These are phyloP conservation scores for Erodium trifolium DNA, from an alignment of 441 rosid genomes.

Conservation along the genomic window DNA sequence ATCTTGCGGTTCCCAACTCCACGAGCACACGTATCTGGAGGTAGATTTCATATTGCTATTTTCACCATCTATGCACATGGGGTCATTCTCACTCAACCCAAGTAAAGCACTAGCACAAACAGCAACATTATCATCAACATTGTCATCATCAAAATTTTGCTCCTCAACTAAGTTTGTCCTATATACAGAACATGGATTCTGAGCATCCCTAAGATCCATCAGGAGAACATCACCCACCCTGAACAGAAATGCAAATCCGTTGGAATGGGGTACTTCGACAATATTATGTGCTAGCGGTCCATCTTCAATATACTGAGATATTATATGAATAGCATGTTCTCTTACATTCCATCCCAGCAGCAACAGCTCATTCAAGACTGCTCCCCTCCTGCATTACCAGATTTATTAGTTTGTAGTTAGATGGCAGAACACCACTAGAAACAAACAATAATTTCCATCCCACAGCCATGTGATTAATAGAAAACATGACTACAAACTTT, in stretches of 20 bases:
- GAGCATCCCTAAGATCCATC: conserved; percentile 90
- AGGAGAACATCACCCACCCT: conserved; percentile 90
- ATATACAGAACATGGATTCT: conserved; percentile 56
- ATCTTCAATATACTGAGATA: conserved; percentile 55
- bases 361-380: conserved; percentile 54
- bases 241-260: conserved; percentile 82
- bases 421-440: conserved; percentile 17
- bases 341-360: conserved; percentile 61
- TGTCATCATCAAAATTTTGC: conserved; percentile 73
- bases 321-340: conserved; percentile 41
- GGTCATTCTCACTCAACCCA: conserved; percentile 90
- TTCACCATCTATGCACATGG: conserved; percentile 89
- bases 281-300: conserved; percentile 74
- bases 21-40: conserved; percentile 63
- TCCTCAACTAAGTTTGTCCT: conserved; percentile 68
- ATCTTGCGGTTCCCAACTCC: conserved; percentile 89
- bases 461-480: conserved; percentile 20
- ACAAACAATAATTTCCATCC: conserved; percentile 9
- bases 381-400: conserved; percentile 60
- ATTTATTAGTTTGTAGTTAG: conserved; percentile 18
- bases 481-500: conserved; percentile 15
- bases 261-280: conserved; percentile 77
- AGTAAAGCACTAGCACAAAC: conserved; percentile 66
- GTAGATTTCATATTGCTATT: conserved; percentile 39
- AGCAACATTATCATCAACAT: conserved; percentile 95